Conservation (phyloP, 495 filamentous ascomycete species). For the Annulohypoxylon bovei region DNA sequence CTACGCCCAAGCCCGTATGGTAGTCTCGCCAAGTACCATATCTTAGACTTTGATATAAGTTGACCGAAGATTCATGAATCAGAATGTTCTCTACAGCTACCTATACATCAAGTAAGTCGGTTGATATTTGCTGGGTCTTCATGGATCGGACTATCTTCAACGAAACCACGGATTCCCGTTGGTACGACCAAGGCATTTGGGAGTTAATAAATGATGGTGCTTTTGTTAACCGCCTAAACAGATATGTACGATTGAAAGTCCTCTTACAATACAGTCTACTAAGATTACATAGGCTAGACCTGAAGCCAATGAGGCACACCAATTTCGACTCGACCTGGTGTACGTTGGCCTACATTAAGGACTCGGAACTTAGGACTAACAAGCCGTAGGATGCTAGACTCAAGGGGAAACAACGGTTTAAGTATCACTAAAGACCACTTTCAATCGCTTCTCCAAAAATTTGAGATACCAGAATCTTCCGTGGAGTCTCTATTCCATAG, state of each 20-base stretch:
- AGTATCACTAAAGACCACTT: neutral
- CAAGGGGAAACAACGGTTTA: neutral
- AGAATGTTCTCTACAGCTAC: neutral
- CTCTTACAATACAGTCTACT: neutral
- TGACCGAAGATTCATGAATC: neutral
- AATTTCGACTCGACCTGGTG: neutral
- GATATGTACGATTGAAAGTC: neutral
- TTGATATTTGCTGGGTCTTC: neutral
- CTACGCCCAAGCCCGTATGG: no score
- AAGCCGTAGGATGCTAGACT: neutral
- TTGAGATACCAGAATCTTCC: conserved; percentile 7
- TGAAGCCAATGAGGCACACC: neutral
- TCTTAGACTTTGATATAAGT: neutral
- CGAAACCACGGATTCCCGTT: neutral
- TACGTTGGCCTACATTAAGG: neutral
- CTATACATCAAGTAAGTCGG: neutral
- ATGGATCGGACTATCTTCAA: neutral
- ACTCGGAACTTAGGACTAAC: neutral
- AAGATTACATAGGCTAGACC: neutral
- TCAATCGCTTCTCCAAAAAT: neutral
- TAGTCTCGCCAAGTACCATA: no score
- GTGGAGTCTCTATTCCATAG: neutral
- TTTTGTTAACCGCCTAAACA: neutral
- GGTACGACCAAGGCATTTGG: neutral
- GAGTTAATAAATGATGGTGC: neutral